phyloP scores from a whole-genome alignment of 2,329 filamentous ascomycete species.

The Claviceps purpurea region DNA sequence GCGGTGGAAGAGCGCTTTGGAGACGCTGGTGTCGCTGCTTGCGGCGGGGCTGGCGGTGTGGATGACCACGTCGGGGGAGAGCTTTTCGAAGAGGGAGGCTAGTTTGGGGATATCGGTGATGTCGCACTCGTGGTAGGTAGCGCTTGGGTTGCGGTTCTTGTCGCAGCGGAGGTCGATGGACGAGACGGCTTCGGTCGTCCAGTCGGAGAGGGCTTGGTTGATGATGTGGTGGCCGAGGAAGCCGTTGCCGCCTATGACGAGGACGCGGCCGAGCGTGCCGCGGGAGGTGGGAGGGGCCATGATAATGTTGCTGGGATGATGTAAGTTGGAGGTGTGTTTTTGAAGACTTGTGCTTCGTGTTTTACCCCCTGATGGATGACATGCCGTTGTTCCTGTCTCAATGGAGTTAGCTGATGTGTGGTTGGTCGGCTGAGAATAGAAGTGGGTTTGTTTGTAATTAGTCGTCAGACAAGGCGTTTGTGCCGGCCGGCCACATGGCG shows the following conservation, averaged over 20 bases:
- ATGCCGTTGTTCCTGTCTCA: not conserved
- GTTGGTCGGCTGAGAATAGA: not conserved
- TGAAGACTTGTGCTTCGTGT: not conserved
- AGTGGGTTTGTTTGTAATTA: not conserved
- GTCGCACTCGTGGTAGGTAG: constrained; percentile 60
- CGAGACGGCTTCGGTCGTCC: constrained; percentile 40
- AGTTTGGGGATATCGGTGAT: constrained; percentile 56
- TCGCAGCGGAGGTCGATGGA: constrained; percentile 61
- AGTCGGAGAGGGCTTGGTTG: constrained; percentile 49
- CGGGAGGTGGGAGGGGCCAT: constrained; percentile 11
- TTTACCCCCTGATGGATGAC: not conserved
- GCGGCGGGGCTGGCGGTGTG: constrained; percentile 70
- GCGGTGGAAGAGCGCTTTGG: constrained; percentile 53
- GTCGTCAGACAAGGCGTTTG: too few relatives aligned
- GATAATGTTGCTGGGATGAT: not conserved
- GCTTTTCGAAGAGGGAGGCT: constrained; percentile 46
- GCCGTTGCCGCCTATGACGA: constrained; percentile 73
- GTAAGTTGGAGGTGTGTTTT: not conserved
- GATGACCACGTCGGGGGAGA: constrained; percentile 70
- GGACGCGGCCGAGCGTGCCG: constrained; percentile 49
- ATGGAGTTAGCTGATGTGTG: too few relatives aligned
- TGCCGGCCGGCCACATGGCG: too few relatives aligned
- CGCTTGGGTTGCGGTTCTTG: constrained; percentile 48
- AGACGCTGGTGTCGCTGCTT: constrained; percentile 37
- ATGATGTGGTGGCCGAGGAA: constrained; percentile 78